Evolutionary conservation across 345 rosid genomes (phyloP), one percentile per base, ranked within the genome.

Genomic region (Citrus hindsii): DNA sequence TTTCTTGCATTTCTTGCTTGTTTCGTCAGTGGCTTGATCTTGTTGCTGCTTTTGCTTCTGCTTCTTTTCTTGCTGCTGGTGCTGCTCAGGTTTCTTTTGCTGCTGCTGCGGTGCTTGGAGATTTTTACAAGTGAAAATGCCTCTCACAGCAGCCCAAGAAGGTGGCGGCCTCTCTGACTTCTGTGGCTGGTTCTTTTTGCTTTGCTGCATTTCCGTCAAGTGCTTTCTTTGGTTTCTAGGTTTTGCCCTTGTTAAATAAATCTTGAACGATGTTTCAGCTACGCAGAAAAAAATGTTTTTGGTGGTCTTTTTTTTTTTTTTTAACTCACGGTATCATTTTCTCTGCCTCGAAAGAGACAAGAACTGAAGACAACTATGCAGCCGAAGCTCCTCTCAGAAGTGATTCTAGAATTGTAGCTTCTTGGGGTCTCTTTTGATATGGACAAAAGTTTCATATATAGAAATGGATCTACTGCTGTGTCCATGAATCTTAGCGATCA

Each of bases 1-100:
- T 79, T 92, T 92, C 92, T 92, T 90, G 87, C 84, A 77, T 80
- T 85, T 90, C 83, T 88, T 88, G 81, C 79, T 81, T 2, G 78
- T 55, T 25, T 87, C 87, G 62, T 87, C 91, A 37, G 63, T 66
- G 32, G 77, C 80, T 46, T 32, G 79, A 9, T 77, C 85, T 63
- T 61, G 75, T 60, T 82, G 56, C 38, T 64, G 76, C 35, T 80
- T 60, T 18, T 37, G 40, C 8, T 76, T 68, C 55, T 69, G 30
- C 9, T 60, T 42, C 24, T 74, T 48, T 22, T 77, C 63, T 42
- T 53, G 73, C 6, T 38, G 73, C 33, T 74, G 80, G 22, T 77
- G 70, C 58, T 74, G 82, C 42, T 80, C 69, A 40, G 46, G 69
- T 7, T 18, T 32, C 40, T 46, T 69, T 48, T 74, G 80, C 4